Percentiles rank a stretch among this genome's conserved stretches.
phyloP scores from a whole-genome alignment of 306 rosid species.

The Quercus berberidifolia region DNA sequence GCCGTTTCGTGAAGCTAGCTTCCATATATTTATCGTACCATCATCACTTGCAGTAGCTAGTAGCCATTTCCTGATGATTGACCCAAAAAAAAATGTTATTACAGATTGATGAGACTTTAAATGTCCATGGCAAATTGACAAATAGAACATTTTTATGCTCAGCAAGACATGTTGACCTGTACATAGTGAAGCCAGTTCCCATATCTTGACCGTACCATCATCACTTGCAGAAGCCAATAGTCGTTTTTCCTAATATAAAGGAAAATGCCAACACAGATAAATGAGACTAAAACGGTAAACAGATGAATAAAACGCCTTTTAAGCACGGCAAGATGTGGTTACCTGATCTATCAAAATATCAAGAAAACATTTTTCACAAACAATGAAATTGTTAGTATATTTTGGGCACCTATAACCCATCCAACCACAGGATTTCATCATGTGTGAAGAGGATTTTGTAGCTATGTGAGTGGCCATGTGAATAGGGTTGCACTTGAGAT shows the following conservation, averaged over 20 bases:
- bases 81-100: slow-evolving; percentile 8
- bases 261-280: not conserved
- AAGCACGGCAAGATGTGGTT: not conserved
- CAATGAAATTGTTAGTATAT: not conserved
- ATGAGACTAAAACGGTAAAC: not conserved
- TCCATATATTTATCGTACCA: slow-evolving; percentile 85
- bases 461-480: too few species aligned
- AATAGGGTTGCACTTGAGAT: not conserved
- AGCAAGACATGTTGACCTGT: not conserved
- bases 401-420: not conserved
- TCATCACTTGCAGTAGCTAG: slow-evolving; percentile 92
- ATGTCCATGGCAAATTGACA: not conserved
- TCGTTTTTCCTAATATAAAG: not conserved
- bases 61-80: slow-evolving; percentile 55
- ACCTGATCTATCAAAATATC: not conserved
- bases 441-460: not conserved
- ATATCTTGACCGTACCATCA: slow-evolving; percentile 1
- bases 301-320: not conserved
- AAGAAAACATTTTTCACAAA: not conserved
- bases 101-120: not conserved
- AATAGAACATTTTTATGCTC: not conserved
- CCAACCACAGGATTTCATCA: not conserved
- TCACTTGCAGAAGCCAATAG: slow-evolving; percentile 6
- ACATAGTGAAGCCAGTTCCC: not conserved
- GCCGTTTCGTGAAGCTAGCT: slow-evolving; percentile 53